Base-by-base conservation (phyloP, 1,284 basidiomycete species). In the Rhizopogon parksii region DNA sequence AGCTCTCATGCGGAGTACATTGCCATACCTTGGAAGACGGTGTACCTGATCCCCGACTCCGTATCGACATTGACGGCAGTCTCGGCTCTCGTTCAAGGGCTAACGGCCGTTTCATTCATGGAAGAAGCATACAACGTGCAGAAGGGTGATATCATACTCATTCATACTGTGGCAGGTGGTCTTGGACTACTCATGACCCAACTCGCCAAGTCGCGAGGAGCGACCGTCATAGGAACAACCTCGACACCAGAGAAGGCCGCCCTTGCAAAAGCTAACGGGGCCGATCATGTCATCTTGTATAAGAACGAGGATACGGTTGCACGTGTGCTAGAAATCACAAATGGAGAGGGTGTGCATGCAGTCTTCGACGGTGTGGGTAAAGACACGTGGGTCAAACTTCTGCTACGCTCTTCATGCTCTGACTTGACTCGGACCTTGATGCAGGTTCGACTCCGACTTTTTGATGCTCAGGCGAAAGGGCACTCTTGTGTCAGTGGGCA, bases 321-420 rank as follows among this genome's bases (percentile, higher is more conserved):
- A 51, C 77, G 83, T 53, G 85, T 91, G n/a, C 61, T 88, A 49
- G 83, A 87, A 60, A 72, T 95, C 50, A 95, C 93, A 0, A 79
- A 80, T 47, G 90, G 88, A 2, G 77, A 86, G 59, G 95, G 95
- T 19, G 88, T 93, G 6, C 78, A 94, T 59, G 94, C 80, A 8
- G 78, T 95, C 35, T 96, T 88, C 63, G 95, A 99, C 66, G 94
- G 95, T 39, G 92, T 99, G 21, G 95, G 95, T 7, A 93, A 88
- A 70, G 88, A 91, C 65, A 95, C 91, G 76, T 89, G 65, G 53
- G 84, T 74, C 32, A 6, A 5, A 15, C 27, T 8, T 2, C 6
- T 36, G 32, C 34, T 37, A 24, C 21, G 21, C 21, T 35, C 15
- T 45, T 46, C 24, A 46, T 9, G 6, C 3, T 52, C 46, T 38